Percentiles rank a stretch among this genome's conserved stretches.
These are phyloP conservation scores for Noccaea bulbosa DNA, from an alignment of 345 rosid genomes.

Conservation along the genomic window DNA sequence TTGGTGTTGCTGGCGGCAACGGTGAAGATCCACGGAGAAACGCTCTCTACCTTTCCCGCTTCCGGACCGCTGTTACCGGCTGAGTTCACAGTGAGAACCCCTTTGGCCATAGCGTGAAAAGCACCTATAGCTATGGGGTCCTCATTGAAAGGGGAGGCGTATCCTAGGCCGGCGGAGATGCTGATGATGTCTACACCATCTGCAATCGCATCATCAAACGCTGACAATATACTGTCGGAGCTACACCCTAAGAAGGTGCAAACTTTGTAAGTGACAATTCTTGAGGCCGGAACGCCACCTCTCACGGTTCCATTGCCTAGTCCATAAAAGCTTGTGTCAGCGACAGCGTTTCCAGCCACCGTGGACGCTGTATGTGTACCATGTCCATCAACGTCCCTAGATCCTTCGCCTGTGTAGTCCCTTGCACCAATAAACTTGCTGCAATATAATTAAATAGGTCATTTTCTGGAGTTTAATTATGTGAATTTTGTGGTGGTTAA, in stretches of 20 bases:
- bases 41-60: not conserved
- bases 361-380: slow-evolving; percentile 70
- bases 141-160: not conserved
- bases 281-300: slow-evolving; percentile 58
- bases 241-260: slow-evolving; percentile 5
- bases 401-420: slow-evolving; percentile 37
- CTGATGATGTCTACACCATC: slow-evolving; percentile 52
- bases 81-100: slow-evolving; percentile 47
- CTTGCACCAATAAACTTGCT: slow-evolving; percentile 44
- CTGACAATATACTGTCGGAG: slow-evolving; percentile 40
- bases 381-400: slow-evolving; percentile 32
- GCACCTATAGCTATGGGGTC: slow-evolving; percentile 53
- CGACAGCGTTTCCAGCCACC: slow-evolving; percentile 54
- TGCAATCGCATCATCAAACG: slow-evolving; percentile 50
- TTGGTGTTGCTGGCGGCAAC: slow-evolving; percentile 56
- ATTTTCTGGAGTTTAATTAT: too few species aligned
- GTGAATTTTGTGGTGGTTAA: too few species aligned
- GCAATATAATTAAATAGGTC: not conserved
- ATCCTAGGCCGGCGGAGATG: slow-evolving; percentile 24
- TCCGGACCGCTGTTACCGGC: slow-evolving; percentile 49
- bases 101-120: slow-evolving; percentile 56
- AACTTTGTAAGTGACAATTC: slow-evolving; percentile 49
- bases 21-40: slow-evolving; percentile 56
- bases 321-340: slow-evolving; percentile 46
- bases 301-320: slow-evolving; percentile 52